Base-by-base conservation (phyloP, 1,139 yeast genomes). In the Pichia sp. region DNA sequence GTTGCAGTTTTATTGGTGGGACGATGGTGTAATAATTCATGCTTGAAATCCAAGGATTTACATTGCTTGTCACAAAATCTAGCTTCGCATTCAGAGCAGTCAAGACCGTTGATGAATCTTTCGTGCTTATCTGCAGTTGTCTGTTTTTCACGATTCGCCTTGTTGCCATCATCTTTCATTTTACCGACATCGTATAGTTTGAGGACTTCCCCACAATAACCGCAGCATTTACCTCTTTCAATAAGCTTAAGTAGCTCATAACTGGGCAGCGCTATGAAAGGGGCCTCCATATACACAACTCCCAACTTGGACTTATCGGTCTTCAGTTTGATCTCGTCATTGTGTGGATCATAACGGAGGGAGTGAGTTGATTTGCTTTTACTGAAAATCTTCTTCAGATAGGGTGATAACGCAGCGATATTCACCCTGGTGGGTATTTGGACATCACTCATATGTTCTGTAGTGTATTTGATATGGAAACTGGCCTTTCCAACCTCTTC, bases 61-160 rank as follows among this genome's bases (percentile, higher is more conserved):
- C 95, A 85, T 11, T 55, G 56, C 32, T 62, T 63, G 11, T 80
- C 71, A 55, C 95, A 85, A 94, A 94, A 85, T 30, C 77, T 63
- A 35, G 74, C 77, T 10, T 69, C 58, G 54, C 95, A 85, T 13
- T 69, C 67, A 39, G 72, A 67, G 54, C 94, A 84, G 45, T 78
- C 85, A 35, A 81, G 64, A 3, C 84, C 81, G 47, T 64, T 50
- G 17, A 53, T 24, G 22, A 43, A 54, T 20, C 59, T 38, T 9
- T 46, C 48, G 30, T 50, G 53, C 32, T 51, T 54, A 27, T 38
- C 42, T 6, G 35, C 25, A 6, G 22, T 15, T 9, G 45, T 46
- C 22, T 50, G 49, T 8, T 40, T 39, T 9, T 47, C 16, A 16
- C 40, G 36, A 10, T 37, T 38, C 8, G 29, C 29, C 22, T 48